phyloP scores from a whole-genome alignment of 106 monocot genomes.

The Hemerocallis citrina region DNA sequence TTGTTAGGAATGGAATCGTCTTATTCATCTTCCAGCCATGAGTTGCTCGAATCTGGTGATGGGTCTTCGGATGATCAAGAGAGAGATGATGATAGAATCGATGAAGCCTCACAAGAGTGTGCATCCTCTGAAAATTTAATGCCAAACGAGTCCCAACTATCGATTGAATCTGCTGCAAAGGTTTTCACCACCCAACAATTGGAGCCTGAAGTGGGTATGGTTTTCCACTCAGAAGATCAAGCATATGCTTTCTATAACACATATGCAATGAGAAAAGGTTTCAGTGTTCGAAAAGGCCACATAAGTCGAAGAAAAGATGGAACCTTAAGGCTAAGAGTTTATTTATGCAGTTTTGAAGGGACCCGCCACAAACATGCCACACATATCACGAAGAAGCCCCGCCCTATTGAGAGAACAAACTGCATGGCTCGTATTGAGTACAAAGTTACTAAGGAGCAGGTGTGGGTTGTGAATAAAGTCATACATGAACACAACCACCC shows the following conservation, averaged over 20 bases:
- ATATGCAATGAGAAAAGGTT: conserved; percentile 51
- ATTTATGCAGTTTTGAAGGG: conserved; percentile 61
- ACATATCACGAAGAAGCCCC: conserved; percentile 47
- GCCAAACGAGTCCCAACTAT: conserved; percentile 13
- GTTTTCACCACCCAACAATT: conserved; percentile 5
- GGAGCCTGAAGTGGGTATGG: conserved; percentile 65
- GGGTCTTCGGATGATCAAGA: conserved; percentile 22
- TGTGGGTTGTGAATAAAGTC: conserved; percentile 48
- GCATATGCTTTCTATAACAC: conserved; percentile 51
- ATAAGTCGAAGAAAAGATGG: conserved; percentile 59
- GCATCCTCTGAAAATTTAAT: conserved; percentile 7
- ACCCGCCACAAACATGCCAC: conserved; percentile 43
- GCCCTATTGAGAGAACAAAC: conserved; percentile 45
- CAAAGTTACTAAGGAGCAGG: conserved; percentile 41
- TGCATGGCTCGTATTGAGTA: conserved; percentile 63
- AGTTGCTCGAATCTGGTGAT: conserved; percentile 28
- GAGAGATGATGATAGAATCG: conserved; percentile 19
- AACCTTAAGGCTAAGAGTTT: conserved; percentile 39
- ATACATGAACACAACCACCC: conserved; percentile 60
- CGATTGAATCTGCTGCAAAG: conserved; percentile 2
- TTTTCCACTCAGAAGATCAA: conserved; percentile 55
- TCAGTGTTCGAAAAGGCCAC: conserved; percentile 64
- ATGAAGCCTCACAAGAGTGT: not conserved
- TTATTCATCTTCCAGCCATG: conserved; percentile 31
- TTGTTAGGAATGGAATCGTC: conserved; percentile 20